phyloP scores from a whole-genome alignment of 2,329 filamentous ascomycete species.

The Hymenoscyphus salicellus region DNA sequence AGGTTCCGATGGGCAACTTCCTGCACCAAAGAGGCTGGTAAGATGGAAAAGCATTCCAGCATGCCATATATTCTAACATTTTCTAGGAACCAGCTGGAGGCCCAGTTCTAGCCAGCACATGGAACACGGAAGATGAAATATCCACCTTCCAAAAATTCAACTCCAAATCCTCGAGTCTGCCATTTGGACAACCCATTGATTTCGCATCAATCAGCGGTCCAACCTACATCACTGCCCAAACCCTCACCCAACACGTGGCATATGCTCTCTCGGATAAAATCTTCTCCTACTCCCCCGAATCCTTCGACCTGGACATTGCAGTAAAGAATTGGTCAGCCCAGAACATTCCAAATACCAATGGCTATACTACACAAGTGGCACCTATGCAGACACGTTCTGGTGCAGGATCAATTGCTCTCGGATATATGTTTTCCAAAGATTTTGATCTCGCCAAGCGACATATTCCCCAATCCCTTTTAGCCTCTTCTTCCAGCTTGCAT shows the following conservation, averaged over 20 bases:
- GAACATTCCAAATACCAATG: slow-evolving; percentile 75
- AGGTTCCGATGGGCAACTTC: slow-evolving; percentile 28
- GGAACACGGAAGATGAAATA: slow-evolving; percentile 31
- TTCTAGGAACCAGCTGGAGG: slow-evolving; percentile 30
- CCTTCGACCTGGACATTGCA: slow-evolving; percentile 84
- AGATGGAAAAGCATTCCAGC: not conserved
- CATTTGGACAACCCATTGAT: slow-evolving; percentile 54
- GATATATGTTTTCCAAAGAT: slow-evolving; percentile 97
- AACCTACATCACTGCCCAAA: slow-evolving; percentile 89
- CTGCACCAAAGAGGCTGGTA: slow-evolving; percentile 23
- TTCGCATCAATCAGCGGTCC: slow-evolving; percentile 71
- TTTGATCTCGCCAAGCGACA: slow-evolving; percentile 89
- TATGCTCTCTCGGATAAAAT: slow-evolving; percentile 95
- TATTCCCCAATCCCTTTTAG: slow-evolving; percentile 86
- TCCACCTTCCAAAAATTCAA: slow-evolving; percentile 30
- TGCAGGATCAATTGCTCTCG: slow-evolving; percentile 85
- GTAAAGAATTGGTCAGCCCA: slow-evolving; percentile 72
- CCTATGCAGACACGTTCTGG: slow-evolving; percentile 83
- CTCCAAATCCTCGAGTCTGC: slow-evolving; percentile 49
- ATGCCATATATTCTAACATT: not conserved
- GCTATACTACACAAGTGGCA: slow-evolving; percentile 73
- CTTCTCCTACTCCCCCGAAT: slow-evolving; percentile 92
- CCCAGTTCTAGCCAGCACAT: slow-evolving; percentile 30
- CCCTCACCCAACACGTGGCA: slow-evolving; percentile 91
- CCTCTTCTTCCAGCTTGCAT: slow-evolving; percentile 76